phyloP scores from a whole-genome alignment of 352 stramenopile genomes.

The Phytopythium cucurbitacearum region DNA sequence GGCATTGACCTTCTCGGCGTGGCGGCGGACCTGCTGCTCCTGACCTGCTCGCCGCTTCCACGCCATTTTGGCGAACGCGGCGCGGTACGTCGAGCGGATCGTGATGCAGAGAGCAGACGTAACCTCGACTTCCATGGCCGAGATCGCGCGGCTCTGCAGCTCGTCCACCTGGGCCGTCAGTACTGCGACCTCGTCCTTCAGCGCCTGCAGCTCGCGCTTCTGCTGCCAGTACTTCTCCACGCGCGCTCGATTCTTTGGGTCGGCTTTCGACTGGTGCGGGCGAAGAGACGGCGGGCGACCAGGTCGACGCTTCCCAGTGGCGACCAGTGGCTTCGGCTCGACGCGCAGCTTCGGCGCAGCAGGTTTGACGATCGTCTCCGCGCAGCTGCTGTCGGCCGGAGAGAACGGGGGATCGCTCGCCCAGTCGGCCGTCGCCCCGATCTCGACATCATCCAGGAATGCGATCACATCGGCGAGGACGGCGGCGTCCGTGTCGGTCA shows the following conservation, averaged over 20 bases:
- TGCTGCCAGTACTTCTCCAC: neutral
- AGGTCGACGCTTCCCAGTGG: too few relatives aligned
- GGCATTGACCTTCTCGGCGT: neutral
- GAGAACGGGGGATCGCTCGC: too few relatives aligned
- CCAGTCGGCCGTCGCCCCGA: too few relatives aligned
- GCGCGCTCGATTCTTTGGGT: neutral
- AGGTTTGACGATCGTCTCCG: too few relatives aligned
- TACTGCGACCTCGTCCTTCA: neutral
- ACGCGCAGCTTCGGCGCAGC: too few relatives aligned
- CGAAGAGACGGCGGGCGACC: too few relatives aligned
- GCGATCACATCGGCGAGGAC: neutral
- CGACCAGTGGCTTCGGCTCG: too few relatives aligned
- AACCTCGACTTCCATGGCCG: neutral
- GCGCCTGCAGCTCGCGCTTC: constrained; percentile 1
- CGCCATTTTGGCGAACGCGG: neutral
- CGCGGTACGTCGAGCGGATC: neutral
- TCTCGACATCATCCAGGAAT: neutral
- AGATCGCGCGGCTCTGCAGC: neutral
- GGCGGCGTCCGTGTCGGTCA: neutral
- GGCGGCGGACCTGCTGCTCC: neutral
- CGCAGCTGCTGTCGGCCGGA: too few relatives aligned
- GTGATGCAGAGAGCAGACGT: neutral
- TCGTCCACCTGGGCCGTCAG: neutral
- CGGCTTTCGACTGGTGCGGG: too few relatives aligned
- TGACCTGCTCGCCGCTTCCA: neutral